Evolutionary conservation across 208 protist species (phyloP).

Genomic region (Trypanosomatidae sp.): DNA sequence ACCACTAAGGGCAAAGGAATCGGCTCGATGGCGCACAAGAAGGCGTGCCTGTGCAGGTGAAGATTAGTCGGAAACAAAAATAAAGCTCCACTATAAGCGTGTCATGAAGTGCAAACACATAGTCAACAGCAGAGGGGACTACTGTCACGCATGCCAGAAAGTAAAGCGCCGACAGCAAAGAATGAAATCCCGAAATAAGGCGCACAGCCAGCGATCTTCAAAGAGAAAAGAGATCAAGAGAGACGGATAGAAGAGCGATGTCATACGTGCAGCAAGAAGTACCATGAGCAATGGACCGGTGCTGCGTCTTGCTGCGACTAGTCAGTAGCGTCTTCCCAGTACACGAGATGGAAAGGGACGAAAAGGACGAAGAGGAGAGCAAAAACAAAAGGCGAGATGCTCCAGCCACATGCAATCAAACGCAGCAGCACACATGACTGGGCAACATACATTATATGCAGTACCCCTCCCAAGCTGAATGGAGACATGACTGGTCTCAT

Average conservation of each 20-base stretch:
- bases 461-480: not conserved
- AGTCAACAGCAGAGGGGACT: slow-evolving; percentile 1
- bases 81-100: not conserved
- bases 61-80: not conserved
- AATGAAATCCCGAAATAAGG: not conserved
- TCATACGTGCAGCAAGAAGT: not conserved
- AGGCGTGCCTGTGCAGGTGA: not conserved
- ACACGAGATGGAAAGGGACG: not conserved
- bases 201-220: not conserved
- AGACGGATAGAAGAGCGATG: not conserved
- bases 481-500: no score
- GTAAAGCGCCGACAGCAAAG: not conserved
- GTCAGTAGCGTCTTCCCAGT: not conserved
- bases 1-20: not conserved
- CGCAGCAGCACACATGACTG: not conserved
- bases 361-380: not conserved
- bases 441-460: not conserved
- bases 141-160: slow-evolving; percentile 2
- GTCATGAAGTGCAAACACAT: slow-evolving; percentile 8
- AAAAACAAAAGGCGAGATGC: not conserved
- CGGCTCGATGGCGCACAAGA: not conserved
- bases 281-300: not conserved
- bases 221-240: not conserved
- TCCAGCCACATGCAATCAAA: not conserved
- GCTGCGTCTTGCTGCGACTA: not conserved